A percentile compares a stretch with the other conserved stretches of the same genome.
phyloP scores from a whole-genome alignment of 768 basidiomycete genomes.

The Lentinula sp. region DNA sequence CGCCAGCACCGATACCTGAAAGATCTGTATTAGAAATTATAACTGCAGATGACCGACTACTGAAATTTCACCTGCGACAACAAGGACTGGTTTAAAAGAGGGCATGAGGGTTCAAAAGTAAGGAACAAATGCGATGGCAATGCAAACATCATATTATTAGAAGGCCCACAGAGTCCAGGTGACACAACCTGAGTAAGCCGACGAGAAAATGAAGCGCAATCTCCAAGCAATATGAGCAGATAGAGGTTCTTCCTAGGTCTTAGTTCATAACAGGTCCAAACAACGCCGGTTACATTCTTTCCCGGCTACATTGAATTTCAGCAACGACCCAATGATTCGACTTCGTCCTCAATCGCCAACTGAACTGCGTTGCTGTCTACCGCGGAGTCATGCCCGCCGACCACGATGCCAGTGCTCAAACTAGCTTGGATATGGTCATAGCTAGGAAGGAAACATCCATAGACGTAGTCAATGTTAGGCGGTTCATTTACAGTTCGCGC shows the following conservation, averaged over 20 bases:
- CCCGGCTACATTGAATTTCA: too few relatives aligned
- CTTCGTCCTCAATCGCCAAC: too few relatives aligned
- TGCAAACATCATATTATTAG: background rate
- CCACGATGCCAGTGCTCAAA: slow-evolving; percentile 39
- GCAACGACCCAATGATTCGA: too few relatives aligned
- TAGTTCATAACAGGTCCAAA: too few relatives aligned
- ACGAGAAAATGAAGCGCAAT: too few relatives aligned
- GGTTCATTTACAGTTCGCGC: slow-evolving; percentile 37
- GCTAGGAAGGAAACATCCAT: slow-evolving; percentile 42
- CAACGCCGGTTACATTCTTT: too few relatives aligned
- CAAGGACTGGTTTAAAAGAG: slow-evolving; percentile 34
- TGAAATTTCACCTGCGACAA: slow-evolving; percentile 45
- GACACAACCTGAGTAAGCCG: too few relatives aligned
- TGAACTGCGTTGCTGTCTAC: background rate
- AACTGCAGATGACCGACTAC: too few relatives aligned
- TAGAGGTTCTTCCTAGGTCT: too few relatives aligned
- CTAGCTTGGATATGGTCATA: slow-evolving; percentile 42
- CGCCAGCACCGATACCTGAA: slow-evolving; percentile 39
- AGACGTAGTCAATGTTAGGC: slow-evolving; percentile 33
- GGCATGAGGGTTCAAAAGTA: background rate
- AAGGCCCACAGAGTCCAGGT: too few relatives aligned
- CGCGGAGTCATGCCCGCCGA: background rate
- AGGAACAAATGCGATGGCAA: too few relatives aligned
- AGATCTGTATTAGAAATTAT: background rate
- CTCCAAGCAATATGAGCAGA: too few relatives aligned